Conservation (phyloP, 2,329 filamentous ascomycete species). For the Bisporella sp. region DNA sequence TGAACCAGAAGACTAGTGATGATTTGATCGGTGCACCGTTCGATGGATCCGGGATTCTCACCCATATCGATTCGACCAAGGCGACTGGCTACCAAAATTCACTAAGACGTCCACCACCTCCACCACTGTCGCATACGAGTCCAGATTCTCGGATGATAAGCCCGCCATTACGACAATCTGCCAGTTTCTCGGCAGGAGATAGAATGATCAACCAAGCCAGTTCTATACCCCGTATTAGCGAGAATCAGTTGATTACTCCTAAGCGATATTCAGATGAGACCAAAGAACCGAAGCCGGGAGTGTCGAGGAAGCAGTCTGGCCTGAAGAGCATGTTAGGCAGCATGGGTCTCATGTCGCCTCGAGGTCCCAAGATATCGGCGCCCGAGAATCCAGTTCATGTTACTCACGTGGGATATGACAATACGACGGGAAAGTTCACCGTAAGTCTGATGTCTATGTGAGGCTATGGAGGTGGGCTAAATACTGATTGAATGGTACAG, state of each 20-base stretch:
- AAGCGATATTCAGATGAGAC: conserved; percentile 78
- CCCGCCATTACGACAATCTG: conserved; percentile 56
- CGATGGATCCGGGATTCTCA: conserved; percentile 55
- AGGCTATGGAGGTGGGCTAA: neutral
- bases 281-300: conserved; percentile 52
- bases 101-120: conserved; percentile 35
- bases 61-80: conserved; percentile 45
- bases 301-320: conserved; percentile 76
- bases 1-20: conserved; percentile 43
- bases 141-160: conserved; percentile 45
- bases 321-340: conserved; percentile 86
- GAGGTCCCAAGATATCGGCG: conserved; percentile 91
- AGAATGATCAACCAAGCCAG: conserved; percentile 40
- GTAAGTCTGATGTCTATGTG: conserved; percentile 37
- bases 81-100: conserved; percentile 27
- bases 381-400: conserved; percentile 97
- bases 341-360: conserved; percentile 70
- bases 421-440: conserved; percentile 91
- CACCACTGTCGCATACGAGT: conserved; percentile 41
- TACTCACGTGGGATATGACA: conserved; percentile 96
- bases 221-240: conserved; percentile 29
- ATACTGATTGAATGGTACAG: conserved; percentile 36
- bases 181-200: conserved; percentile 52
- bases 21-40: conserved; percentile 60
- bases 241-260: conserved; percentile 43